Base-by-base conservation (phyloP, 345 rosid genomes). In the Populus ilicifolia region DNA sequence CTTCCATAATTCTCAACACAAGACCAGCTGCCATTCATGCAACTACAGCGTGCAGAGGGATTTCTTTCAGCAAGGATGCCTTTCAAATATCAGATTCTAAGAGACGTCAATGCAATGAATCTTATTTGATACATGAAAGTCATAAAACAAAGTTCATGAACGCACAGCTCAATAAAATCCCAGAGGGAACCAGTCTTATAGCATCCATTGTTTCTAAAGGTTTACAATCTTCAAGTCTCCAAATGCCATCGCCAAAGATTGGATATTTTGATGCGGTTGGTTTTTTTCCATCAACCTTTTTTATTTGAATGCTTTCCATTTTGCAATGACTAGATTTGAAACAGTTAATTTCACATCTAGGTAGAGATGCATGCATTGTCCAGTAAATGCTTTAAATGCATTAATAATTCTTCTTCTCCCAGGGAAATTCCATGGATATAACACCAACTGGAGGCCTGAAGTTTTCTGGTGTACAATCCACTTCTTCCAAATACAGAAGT, bases 211-310 rank as follows among this genome's bases (percentile, higher is more conserved):
- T 44, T 64, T 65, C 81, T 38, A 78, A 56, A 61, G 81, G 74
- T 43, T 56, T n/a, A 50, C 79, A 35, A 77, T 68, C 83, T 69
- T 84, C 92, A 6, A 75, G 85, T 43, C 86, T 89, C 70, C 78
- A 87, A 69, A 72, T 77, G 80, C 90, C 92, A 7, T 85, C 84
- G 0, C 88, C 89, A 20, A 89, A 85, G 82, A 72, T 85, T 20
- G 92, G 92, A 61, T 87, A 70, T 75, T 89, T 89, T 77, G 83
- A 87, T 69, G 25, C 62, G 83, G 92, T 89, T 23, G 75, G 88
- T 80, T 44, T 21, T 66, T 54, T 30, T 10, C 48, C 56, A 0
- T 25, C 0, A 10, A 6, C 41, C 35, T 70, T 64, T 27, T 25
- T 36, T 20, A 8, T 59, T 23, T 12, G 67, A 36, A 13, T 16